Base-by-base conservation (phyloP, 306 rosid species). In the Gillenia trifoliata region DNA sequence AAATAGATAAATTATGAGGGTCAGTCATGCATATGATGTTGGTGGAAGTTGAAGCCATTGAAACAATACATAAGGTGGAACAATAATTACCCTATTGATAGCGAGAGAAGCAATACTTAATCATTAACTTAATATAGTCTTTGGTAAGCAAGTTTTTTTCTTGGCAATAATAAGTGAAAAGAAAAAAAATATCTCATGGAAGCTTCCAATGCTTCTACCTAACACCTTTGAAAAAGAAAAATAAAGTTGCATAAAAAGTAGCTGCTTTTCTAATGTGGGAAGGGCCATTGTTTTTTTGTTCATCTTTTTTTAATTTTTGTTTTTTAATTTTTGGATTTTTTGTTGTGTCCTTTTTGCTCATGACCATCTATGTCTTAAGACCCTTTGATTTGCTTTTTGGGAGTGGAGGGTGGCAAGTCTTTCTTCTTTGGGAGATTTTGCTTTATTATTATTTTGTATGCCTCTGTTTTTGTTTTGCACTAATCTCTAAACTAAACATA, bases 151-250 rank as follows among this genome's bases (percentile, higher is more conserved):
- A 7, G 0, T 8, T 36, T 77, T 36, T 61, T 68, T 47, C 25
- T 70, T 23, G 38, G 62, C 16, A 22, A 34, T 45, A 36, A 50
- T 52, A 16, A 64, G 60, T 31, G 52, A 43, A 57, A 11, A 25
- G 11, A 29, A 17, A 28, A 7, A 50, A 9, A 75, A 72, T 78
- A 80, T 72, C 78, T 86, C 83, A 41, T 76, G 75, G 88, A 83
- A 86, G 88, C 88, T 86, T 86, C 88, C 66, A 22, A 68, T 76
- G 81, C 72, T 77, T 81, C 84, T 52, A 83, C 90, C 86, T 73
- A 86, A 83, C 86, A 67, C 86, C 65, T 76, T 81, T 83, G 84
- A 83, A 86, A 85, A 77, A 62, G 75, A 41, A n/a, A 76, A 68
- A 34, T 38, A 76, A 75, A 59, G 40, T 33, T 12, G 78, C 25